phyloP scores from a whole-genome alignment of 768 basidiomycete species.

The Trametes punicea region DNA sequence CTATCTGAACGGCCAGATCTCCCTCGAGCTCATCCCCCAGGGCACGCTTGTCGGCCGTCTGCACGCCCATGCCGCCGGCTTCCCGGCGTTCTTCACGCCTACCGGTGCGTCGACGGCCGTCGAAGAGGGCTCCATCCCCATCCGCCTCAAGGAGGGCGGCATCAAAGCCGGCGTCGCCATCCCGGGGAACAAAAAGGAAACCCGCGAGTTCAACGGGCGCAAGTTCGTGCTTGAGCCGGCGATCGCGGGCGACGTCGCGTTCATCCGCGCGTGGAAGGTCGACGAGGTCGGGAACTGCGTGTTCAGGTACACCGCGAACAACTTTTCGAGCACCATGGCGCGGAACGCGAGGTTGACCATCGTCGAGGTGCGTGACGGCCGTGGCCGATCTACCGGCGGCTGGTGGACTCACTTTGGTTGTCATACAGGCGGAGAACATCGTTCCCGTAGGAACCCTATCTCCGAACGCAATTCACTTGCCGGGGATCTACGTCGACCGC shows the following conservation, averaged over 20 bases:
- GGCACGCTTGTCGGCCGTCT: constrained; percentile 87
- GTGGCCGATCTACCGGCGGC: not conserved
- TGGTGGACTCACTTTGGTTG: not conserved
- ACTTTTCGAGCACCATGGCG: constrained; percentile 86
- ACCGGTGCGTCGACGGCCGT: constrained; percentile 85
- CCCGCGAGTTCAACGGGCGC: constrained; percentile 72
- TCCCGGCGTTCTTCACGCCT: constrained; percentile 92
- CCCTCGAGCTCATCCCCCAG: constrained; percentile 87
- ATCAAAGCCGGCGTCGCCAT: constrained; percentile 65
- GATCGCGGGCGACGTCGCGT: constrained; percentile 77
- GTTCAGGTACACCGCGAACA: constrained; percentile 86
- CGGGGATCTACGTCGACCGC: constrained; percentile 86
- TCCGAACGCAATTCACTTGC: constrained; percentile 78
- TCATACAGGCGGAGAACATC: constrained; percentile 80
- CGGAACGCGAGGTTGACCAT: constrained; percentile 87
- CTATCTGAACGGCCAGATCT: constrained; percentile 78
- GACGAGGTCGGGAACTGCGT: constrained; percentile 90
- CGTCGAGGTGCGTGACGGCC: constrained; percentile 57
- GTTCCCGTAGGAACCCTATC: constrained; percentile 80
- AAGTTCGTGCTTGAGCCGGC: constrained; percentile 80
- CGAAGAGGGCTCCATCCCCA: constrained; percentile 74
- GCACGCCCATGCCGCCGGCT: constrained; percentile 86
- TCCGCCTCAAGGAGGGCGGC: constrained; percentile 77
- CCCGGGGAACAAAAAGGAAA: constrained; percentile 73
- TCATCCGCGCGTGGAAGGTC: constrained; percentile 88